Evolutionary conservation across 2,329 filamentous ascomycete genomes (phyloP).

Genomic region (Apiospora sp.): DNA sequence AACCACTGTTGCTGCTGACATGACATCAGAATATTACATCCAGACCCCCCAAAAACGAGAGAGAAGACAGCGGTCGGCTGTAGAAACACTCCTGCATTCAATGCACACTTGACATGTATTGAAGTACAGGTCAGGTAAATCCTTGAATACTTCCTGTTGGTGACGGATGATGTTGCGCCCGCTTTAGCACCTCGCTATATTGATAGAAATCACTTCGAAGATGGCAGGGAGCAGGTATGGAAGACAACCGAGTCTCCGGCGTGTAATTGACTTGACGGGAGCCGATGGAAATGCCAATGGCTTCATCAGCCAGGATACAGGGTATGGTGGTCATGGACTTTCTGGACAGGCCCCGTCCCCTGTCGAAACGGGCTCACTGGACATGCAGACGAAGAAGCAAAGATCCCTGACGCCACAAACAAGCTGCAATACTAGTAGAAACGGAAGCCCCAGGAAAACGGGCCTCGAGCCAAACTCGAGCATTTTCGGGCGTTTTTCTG

Average conservation of each 20-base stretch:
- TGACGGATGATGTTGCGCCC: not conserved
- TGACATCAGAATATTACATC: constrained; percentile 3
- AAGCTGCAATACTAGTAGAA: not conserved
- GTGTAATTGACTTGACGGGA: not conserved
- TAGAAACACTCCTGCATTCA: not conserved
- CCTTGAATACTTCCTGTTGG: no score
- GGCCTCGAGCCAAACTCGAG: no score
- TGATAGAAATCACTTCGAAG: not conserved
- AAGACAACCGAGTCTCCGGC: no score
- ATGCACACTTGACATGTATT: not conserved
- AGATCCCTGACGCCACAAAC: not conserved
- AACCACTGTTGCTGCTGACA: not conserved
- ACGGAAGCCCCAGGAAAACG: not conserved
- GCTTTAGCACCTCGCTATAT: not conserved
- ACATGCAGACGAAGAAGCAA: no score
- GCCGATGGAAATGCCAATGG: not conserved
- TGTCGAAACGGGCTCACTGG: no score
- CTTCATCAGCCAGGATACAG: not conserved
- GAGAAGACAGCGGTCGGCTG: no score
- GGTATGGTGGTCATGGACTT: not conserved
- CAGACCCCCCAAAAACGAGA: no score
- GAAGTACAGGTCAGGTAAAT: no score
- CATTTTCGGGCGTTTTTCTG: constrained; percentile 16
- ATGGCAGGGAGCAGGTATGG: no score
- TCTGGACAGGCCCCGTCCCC: no score